Percentiles rank a stretch among this genome's conserved stretches.
phyloP scores from a whole-genome alignment of 768 basidiomycete genomes.

The Suillus occidentalis region DNA sequence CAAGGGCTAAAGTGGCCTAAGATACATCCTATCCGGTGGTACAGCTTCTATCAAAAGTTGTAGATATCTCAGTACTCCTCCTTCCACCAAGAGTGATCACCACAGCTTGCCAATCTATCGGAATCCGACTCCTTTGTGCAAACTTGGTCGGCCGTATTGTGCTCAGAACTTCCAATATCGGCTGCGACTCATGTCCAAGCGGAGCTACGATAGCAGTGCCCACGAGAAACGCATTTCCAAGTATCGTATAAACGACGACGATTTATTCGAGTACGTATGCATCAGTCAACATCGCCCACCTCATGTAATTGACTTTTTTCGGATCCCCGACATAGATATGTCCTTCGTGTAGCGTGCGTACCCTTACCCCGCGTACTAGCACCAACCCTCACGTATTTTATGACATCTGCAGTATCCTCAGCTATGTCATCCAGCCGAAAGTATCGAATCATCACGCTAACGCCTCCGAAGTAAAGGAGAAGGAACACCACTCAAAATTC shows the following conservation, averaged over 20 bases:
- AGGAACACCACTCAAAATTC: constrained; percentile 68
- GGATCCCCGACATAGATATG: constrained; percentile 53
- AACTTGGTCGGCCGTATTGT: constrained; percentile 1
- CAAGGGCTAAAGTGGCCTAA: not conserved
- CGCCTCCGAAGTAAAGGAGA: constrained; percentile 46
- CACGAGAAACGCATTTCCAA: constrained; percentile 75
- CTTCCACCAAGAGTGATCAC: not conserved
- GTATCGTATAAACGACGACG: constrained; percentile 80
- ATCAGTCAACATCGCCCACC: constrained; percentile 7
- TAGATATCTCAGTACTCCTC: constrained; percentile 1
- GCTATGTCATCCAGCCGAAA: constrained; percentile 69
- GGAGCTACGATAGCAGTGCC: constrained; percentile 71
- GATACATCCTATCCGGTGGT: not conserved
- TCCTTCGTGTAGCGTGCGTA: constrained; percentile 80
- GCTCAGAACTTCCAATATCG: constrained; percentile 1
- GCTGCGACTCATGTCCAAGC: constrained; percentile 47
- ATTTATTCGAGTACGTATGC: constrained; percentile 74
- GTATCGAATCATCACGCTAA: constrained; percentile 31
- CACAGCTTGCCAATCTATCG: not conserved
- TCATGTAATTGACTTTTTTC: constrained; percentile 11
- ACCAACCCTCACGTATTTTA: constrained; percentile 11
- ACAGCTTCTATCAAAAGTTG: constrained; percentile 1
- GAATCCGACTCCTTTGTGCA: not conserved
- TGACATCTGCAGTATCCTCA: constrained; percentile 54
- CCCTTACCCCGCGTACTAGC: constrained; percentile 3